Conservation (phyloP, 2,329 filamentous ascomycete species). For the Microthyrium microscopicum region DNA sequence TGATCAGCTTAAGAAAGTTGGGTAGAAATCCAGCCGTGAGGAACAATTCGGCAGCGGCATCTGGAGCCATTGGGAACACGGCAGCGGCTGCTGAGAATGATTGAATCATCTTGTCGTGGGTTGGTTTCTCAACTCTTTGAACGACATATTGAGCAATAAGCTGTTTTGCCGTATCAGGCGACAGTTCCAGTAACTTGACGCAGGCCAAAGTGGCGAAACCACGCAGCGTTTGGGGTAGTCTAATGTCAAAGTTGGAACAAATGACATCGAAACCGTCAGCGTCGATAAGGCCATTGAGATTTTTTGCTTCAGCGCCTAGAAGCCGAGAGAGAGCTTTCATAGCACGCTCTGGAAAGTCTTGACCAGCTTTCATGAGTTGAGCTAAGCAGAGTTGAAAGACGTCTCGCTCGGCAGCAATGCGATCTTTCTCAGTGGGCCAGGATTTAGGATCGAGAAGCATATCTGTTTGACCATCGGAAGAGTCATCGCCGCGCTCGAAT, state of each 20-base stretch:
- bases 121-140: constrained; percentile 51
- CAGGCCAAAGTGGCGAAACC: constrained; percentile 69
- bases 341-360: constrained; percentile 49
- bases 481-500: constrained; percentile 28
- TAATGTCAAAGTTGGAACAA: constrained; percentile 71
- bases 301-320: constrained; percentile 35
- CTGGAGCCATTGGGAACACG: constrained; percentile 72
- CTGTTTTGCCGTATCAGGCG: constrained; percentile 51
- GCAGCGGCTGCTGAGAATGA: constrained; percentile 85
- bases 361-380: constrained; percentile 76
- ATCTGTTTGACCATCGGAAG: constrained; percentile 26
- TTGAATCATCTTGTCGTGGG: constrained; percentile 74
- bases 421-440: constrained; percentile 26
- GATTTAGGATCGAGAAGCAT: constrained; percentile 24
- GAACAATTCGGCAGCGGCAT: constrained; percentile 61
- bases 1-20: constrained; percentile 59
- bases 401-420: constrained; percentile 34
- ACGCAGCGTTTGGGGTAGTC: constrained; percentile 55
- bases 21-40: constrained; percentile 75
- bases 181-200: constrained; percentile 68
- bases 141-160: constrained; percentile 62
- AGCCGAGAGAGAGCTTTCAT: constrained; percentile 44
- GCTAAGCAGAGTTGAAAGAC: constrained; percentile 66
- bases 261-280: constrained; percentile 68
- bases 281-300: constrained; percentile 48